Evolutionary conservation across 1,284 basidiomycete species (phyloP), one percentile per base, ranked within the genome.

Genomic region (Cutaneotrichosporon daszewskae): DNA sequence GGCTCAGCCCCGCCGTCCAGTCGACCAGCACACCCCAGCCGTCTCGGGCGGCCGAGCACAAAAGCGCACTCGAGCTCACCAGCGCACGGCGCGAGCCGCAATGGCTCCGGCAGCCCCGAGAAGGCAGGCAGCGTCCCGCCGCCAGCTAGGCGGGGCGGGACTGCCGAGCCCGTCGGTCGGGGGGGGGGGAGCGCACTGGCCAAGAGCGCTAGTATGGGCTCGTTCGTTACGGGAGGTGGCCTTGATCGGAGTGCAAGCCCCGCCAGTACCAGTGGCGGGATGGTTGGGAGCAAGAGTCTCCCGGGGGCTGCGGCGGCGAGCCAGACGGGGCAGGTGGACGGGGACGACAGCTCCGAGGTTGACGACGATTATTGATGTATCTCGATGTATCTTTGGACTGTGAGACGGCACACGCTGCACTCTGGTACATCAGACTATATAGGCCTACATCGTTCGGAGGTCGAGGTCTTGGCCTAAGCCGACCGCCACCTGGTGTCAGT

Each of bases 351-450:
- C 18, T 42, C 38, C 17, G 50, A 52, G 46, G 50, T 33, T 0
- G 50, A 52, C 18, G 50, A 52, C 29, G 50, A 52, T 14, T 52
- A 52, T 23, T 52, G 26, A 27, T n/a, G n/a, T n/a, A n/a, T n/a
- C n/a, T n/a, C n/a, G n/a, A n/a, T n/a, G n/a, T n/a, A n/a, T n/a
- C n/a, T n/a, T n/a, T n/a, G n/a, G n/a, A n/a, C n/a, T n/a, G n/a
- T n/a, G n/a, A n/a, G n/a, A n/a, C n/a, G n/a, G n/a, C n/a, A n/a
- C n/a, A n/a, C n/a, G n/a, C n/a, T n/a, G n/a, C n/a, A n/a, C n/a
- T n/a, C n/a, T n/a, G n/a, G n/a, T n/a, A n/a, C n/a, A n/a, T n/a
- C n/a, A n/a, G n/a, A n/a, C n/a, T n/a, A n/a, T n/a, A n/a, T n/a
- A n/a, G n/a, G n/a, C n/a, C n/a, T n/a, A n/a, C n/a, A n/a, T n/a